A percentile compares a stretch with the other conserved stretches of the same genome.
phyloP scores from a whole-genome alignment of 176 grass and related monocot genomes.

The Cenchrus purpureus region DNA sequence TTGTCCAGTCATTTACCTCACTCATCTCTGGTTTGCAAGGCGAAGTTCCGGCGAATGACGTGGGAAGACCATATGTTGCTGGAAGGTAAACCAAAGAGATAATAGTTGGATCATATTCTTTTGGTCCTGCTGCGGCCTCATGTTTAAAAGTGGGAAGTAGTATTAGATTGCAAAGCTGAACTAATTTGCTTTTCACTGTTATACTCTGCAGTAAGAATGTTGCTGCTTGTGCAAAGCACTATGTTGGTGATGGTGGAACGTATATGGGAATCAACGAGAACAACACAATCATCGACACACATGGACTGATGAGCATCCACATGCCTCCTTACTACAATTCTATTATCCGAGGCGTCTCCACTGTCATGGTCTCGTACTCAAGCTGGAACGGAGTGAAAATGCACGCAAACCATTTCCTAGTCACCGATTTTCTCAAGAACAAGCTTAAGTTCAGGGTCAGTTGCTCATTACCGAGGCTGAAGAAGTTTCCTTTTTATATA shows the following conservation, averaged over 20 bases:
- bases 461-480: neutral
- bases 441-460: constrained; percentile 74
- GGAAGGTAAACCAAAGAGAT: constrained; percentile 51
- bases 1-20: constrained; percentile 67
- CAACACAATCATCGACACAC: constrained; percentile 59
- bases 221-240: constrained; percentile 78
- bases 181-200: neutral
- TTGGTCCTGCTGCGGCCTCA: neutral
- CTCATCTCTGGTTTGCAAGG: constrained; percentile 79
- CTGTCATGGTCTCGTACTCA: constrained; percentile 78
- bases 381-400: constrained; percentile 83
- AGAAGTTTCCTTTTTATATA: neutral
- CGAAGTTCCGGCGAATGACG: constrained; percentile 38
- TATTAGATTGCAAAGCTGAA: neutral
- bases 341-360: constrained; percentile 71
- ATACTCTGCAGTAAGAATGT: constrained; percentile 59
- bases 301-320: constrained; percentile 64
- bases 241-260: constrained; percentile 79
- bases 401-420: constrained; percentile 70
- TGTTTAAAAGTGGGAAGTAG: neutral
- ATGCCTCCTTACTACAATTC: constrained; percentile 76
- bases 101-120: constrained; percentile 18
- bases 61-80: constrained; percentile 65
- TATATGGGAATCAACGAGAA: constrained; percentile 67
- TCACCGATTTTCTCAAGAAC: constrained; percentile 81